A percentile compares a stretch with the other conserved stretches of the same genome.
Evolutionary conservation across 208 protist species (phyloP).

Genomic region (Vickermania spadyakhi): DNA sequence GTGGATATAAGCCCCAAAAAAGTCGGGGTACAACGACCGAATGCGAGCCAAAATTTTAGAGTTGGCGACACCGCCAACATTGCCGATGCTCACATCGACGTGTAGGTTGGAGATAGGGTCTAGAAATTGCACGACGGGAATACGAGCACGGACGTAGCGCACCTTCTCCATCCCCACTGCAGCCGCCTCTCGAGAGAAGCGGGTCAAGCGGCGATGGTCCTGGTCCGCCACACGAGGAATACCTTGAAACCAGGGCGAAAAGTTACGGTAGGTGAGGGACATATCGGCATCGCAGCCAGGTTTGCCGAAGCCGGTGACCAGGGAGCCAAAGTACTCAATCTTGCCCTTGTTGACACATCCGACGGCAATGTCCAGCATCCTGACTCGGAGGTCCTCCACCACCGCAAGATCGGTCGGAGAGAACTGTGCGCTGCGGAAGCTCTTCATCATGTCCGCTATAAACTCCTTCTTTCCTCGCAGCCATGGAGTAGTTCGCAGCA

Average conservation of each 20-base stretch:
- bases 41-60: slow-evolving; percentile 71
- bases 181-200: slow-evolving; percentile 64
- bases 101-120: slow-evolving; percentile 62
- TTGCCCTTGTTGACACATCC: slow-evolving; percentile 77
- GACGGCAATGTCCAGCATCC: slow-evolving; percentile 57
- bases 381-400: slow-evolving; percentile 43
- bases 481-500: too few relatives aligned
- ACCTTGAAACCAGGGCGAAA: slow-evolving; percentile 75
- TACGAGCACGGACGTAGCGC: slow-evolving; percentile 61
- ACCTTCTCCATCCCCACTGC: slow-evolving; percentile 75
- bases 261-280: slow-evolving; percentile 83
- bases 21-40: slow-evolving; percentile 62
- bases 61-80: slow-evolving; percentile 81
- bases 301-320: slow-evolving; percentile 78
- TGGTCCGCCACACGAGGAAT: slow-evolving; percentile 49
- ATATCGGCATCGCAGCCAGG: slow-evolving; percentile 70
- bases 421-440: slow-evolving; percentile 34
- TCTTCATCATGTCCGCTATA: slow-evolving; percentile 62
- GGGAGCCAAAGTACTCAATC: slow-evolving; percentile 78
- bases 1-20: slow-evolving; percentile 82
- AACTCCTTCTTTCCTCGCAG: slow-evolving; percentile 33
- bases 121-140: slow-evolving; percentile 82
- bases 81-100: slow-evolving; percentile 85
- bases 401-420: slow-evolving; percentile 21
- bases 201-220: slow-evolving; percentile 53